phyloP scores from a whole-genome alignment of 2,329 filamentous ascomycete genomes.

The Colletotrichum phormii region DNA sequence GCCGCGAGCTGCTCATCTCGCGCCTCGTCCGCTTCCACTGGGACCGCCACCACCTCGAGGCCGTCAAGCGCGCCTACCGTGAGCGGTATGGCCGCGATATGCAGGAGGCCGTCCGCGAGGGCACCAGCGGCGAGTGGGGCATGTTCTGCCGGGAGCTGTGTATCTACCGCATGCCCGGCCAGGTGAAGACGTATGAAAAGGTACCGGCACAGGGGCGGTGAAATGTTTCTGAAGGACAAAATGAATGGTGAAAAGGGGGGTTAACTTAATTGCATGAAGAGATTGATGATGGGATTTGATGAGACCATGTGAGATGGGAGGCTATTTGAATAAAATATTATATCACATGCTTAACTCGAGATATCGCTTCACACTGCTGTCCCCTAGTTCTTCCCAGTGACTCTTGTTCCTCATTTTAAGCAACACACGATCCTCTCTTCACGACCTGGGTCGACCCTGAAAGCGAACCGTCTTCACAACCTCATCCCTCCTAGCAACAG shows the following conservation, averaged over 20 bases:
- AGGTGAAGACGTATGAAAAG: slow-evolving; percentile 65
- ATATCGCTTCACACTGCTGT: neutral
- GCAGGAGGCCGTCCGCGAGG: slow-evolving; percentile 81
- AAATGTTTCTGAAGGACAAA: neutral
- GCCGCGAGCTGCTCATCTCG: slow-evolving; percentile 88
- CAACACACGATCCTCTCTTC: neutral
- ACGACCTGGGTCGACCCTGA: neutral
- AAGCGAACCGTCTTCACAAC: neutral
- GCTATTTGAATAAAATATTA: slow-evolving; percentile 12
- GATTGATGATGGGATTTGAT: slow-evolving; percentile 14
- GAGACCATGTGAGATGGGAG: slow-evolving; percentile 22
- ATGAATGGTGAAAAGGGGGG: neutral
- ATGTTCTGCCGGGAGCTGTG: slow-evolving; percentile 80
- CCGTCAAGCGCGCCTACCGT: slow-evolving; percentile 83
- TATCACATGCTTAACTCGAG: neutral
- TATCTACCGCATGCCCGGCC: slow-evolving; percentile 69
- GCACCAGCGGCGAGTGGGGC: slow-evolving; percentile 81
- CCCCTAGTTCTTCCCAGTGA: neutral
- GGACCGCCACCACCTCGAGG: slow-evolving; percentile 85
- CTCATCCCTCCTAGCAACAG: slow-evolving; percentile 5
- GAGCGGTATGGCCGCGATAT: slow-evolving; percentile 81
- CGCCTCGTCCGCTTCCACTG: slow-evolving; percentile 91
- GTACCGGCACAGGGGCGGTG: slow-evolving; percentile 41
- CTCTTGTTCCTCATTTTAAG: neutral
- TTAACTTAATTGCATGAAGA: neutral